Evolutionary conservation across 768 basidiomycete species (phyloP).

Genomic region (Boletus insuetus): DNA sequence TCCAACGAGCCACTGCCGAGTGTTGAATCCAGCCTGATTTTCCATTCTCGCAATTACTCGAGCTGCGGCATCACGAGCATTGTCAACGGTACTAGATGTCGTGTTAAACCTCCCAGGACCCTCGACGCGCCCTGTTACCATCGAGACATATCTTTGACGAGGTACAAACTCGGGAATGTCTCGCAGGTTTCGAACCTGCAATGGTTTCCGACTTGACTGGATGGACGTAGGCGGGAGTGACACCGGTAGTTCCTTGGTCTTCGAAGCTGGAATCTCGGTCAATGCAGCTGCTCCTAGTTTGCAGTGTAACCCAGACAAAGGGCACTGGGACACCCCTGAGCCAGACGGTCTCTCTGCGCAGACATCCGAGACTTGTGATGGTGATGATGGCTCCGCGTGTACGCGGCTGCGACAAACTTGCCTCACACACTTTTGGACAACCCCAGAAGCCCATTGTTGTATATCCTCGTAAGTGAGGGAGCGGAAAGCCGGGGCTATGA

Average conservation of each 20-base stretch:
- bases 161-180: conserved; percentile 29
- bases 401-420: conserved; percentile 14
- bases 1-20: conserved; percentile 6
- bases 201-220: neutral
- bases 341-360: conserved; percentile 28
- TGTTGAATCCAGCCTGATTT: conserved; percentile 9
- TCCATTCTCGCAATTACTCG: conserved; percentile 26
- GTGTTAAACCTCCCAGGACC: neutral
- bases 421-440: conserved; percentile 24
- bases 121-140: neutral
- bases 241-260: neutral
- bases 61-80: conserved; percentile 16
- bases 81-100: neutral
- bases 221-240: neutral
- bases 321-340: conserved; percentile 20
- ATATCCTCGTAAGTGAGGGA: conserved; percentile 24
- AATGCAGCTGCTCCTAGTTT: conserved; percentile 6
- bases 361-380: conserved; percentile 26
- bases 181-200: conserved; percentile 6
- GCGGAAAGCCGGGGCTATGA: conserved; percentile 3
- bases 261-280: neutral
- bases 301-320: conserved; percentile 25
- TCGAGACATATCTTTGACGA: conserved; percentile 11
- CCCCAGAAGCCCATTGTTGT: conserved; percentile 24
- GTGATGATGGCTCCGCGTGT: conserved; percentile 16